phyloP scores from a whole-genome alignment of 352 stramenopile genomes.

The Globisporangium viniferum region DNA sequence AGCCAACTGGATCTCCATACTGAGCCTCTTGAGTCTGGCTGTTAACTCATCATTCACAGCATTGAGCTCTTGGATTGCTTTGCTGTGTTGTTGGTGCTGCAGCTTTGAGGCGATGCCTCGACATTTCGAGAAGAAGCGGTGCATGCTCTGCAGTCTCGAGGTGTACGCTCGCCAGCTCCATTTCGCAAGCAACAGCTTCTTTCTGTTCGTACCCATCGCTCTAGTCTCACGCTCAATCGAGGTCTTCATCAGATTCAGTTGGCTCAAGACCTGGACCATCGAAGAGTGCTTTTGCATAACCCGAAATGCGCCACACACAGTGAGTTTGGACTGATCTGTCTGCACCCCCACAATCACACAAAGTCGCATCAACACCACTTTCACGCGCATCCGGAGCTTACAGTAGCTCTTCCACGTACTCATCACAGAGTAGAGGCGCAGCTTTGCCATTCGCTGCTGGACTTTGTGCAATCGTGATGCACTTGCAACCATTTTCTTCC shows the following conservation, averaged over 20 bases:
- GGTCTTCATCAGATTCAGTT: neutral
- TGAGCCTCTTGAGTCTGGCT: neutral
- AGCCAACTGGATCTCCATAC: neutral
- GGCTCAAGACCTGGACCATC: neutral
- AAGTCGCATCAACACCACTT: constrained; percentile 8
- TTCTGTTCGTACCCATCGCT: neutral
- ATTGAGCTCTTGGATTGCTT: constrained; percentile 3
- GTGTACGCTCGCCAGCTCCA: constrained; percentile 58
- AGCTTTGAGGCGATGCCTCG: constrained; percentile 2
- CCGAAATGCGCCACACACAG: constrained; percentile 8
- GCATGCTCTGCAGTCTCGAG: constrained; percentile 26
- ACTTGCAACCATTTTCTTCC: constrained; percentile 20
- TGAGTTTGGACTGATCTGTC: neutral
- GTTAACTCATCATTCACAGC: neutral
- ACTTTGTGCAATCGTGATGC: neutral
- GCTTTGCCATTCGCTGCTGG: constrained; percentile 5
- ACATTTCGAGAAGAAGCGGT: constrained; percentile 32
- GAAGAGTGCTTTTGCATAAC: neutral
- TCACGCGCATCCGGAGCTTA: neutral
- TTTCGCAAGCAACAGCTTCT: constrained; percentile 27
- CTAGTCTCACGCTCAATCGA: neutral
- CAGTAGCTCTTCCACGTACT: constrained; percentile 8
- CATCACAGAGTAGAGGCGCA: neutral
- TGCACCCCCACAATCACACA: neutral
- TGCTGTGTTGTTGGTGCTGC: neutral